Base-by-base conservation (phyloP, 139 green algal species). In the Tetratostichococcus sp. region DNA sequence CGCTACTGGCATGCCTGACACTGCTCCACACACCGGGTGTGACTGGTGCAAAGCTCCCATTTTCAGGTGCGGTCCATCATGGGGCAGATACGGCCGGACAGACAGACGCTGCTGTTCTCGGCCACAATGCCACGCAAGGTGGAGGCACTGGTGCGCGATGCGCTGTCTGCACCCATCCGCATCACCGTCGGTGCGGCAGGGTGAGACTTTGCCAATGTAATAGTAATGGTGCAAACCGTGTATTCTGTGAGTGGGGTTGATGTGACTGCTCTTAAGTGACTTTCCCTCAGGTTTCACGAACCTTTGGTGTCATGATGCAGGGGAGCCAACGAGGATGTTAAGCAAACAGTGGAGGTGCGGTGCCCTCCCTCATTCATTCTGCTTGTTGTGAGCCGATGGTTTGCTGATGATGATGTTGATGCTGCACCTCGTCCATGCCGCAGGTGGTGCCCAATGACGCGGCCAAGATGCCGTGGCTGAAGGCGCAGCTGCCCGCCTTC, bases 51-150 rank as follows among this genome's bases (percentile, higher is more conserved):
- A n/a, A n/a, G n/a, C n/a, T n/a, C n/a, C n/a, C n/a, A n/a, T 66
- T 2, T 76, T 57, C 82, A 91, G 88, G 85, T 96, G 26, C 83
- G 91, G 4, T 94, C 91, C 17, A 88, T 98, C 66, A 67, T 96
- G 14, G 92, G 87, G 17, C 89, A 97, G 83, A 89, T 96, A 33
- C 85, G 93, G 22, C 91, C 92, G 17, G 93, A 97, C 77, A 74
- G 93, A 43, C 94, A 98, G 81, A 96, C 91, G 65, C 82, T 97
- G 77, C 87, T 98, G 43, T 98, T 98, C 86, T 90, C 77, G 58
- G 94, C 94, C 43, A 98, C 94, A 25, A 96, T 98, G 93, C 94
- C 93, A 26, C 72, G 66, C 75, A 88, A 82, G 50, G 82, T 98
- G 23, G 86, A 96, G 73, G 78, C 85, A 33, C 85, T 98, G 43